These are phyloP conservation scores for Umbellularia californica DNA, from an alignment of 164 flowering plant genomes.

Conservation along the genomic window DNA sequence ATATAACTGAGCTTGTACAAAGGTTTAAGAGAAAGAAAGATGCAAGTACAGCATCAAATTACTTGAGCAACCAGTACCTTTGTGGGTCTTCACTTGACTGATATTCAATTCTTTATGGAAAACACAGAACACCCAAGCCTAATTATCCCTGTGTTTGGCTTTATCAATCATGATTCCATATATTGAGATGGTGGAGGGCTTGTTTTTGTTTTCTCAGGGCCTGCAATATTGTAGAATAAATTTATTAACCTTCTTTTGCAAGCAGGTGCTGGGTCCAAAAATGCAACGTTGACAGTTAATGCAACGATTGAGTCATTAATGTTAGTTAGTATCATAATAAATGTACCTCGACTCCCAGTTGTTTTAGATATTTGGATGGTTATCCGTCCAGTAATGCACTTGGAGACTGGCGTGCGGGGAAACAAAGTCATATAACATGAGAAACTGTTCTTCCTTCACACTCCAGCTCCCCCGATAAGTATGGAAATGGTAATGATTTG, in stretches of 20 bases:
- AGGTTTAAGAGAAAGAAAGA: background rate
- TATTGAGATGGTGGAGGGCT: conserved; percentile 76
- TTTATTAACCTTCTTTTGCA: background rate
- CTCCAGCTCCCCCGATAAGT: no score
- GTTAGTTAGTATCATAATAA: no score
- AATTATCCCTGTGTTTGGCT: background rate
- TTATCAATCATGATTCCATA: conserved; percentile 56
- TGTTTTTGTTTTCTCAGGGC: conserved; percentile 65
- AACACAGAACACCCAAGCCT: background rate
- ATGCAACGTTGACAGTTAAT: background rate
- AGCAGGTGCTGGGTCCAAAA: background rate
- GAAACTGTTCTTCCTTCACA: no score
- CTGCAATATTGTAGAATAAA: conserved; percentile 38
- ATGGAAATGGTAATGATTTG: no score
- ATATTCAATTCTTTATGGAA: background rate
- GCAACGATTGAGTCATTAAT: no score
- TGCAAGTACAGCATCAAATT: conserved; percentile 9
- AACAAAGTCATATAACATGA: no score
- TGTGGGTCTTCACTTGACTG: background rate
- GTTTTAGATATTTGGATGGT: no score
- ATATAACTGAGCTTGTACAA: background rate
- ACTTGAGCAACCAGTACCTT: conserved; percentile 16
- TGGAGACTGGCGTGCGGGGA: no score
- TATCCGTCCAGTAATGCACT: no score
- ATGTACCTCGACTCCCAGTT: no score